A percentile compares a stretch with the other conserved stretches of the same genome.
Conservation (phyloP, 257 asterid species). For the Solanum gandarillasii region DNA sequence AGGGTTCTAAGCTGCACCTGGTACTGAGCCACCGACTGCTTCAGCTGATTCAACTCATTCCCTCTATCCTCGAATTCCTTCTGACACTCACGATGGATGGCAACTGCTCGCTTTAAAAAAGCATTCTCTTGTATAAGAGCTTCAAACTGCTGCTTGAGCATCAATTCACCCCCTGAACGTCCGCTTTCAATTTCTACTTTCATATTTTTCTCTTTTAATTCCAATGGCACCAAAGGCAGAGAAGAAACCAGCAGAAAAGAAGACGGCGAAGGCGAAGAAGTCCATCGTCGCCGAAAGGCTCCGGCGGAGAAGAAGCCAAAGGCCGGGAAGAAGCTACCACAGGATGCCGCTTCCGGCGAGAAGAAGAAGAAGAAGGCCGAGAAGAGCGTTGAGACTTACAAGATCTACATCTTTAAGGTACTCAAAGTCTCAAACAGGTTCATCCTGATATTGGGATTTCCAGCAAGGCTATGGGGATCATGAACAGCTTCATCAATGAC, state of each 20-base stretch:
- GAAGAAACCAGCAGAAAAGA: not conserved
- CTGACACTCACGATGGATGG: slow-evolving; percentile 81
- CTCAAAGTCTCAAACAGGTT: not conserved
- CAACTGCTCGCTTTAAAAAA: slow-evolving; percentile 70
- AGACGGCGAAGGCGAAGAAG: not conserved
- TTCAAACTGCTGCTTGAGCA: slow-evolving; percentile 66
- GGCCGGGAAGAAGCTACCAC: not conserved
- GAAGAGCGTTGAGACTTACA: not conserved
- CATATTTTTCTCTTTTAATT: not conserved
- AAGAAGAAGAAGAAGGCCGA: not conserved
- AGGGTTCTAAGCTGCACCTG: slow-evolving; percentile 90
- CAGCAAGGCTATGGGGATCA: not conserved
- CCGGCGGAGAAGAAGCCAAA: not conserved
- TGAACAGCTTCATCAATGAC: not conserved
- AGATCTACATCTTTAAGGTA: not conserved
- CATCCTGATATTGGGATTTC: not conserved
- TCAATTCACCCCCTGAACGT: slow-evolving; percentile 2
- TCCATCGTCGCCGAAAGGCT: not conserved
- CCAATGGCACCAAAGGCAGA: not conserved
- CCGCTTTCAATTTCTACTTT: slow-evolving; percentile 30
- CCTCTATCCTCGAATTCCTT: slow-evolving; percentile 71
- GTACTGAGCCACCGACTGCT: slow-evolving; percentile 67
- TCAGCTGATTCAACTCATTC: slow-evolving; percentile 68
- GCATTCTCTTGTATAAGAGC: slow-evolving; percentile 59
- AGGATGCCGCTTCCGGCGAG: not conserved